Base-by-base conservation (phyloP, 2,329 filamentous ascomycete species). In the Alternaria brassicae region DNA sequence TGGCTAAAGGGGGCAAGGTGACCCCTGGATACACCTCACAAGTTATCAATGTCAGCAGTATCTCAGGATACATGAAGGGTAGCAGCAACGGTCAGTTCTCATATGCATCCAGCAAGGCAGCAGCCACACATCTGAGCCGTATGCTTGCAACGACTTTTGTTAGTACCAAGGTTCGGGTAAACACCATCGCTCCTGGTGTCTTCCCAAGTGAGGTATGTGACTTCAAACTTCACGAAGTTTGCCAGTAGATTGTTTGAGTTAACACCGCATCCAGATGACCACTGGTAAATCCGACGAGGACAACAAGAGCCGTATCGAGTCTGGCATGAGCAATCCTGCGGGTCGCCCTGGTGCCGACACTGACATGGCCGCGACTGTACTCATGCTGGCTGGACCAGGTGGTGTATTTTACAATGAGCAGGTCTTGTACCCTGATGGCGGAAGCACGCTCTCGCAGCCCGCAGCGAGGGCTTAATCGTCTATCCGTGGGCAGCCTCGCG, bases 41-140 rank as follows among this genome's bases (percentile, higher is more conserved):
- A 17, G 78, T 88, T 25, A 80, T 87, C 62, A 86, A 87, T 52
- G 81, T 86, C 47, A 77, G 79, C 37, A 83, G 80, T n/a, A 81
- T 84, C 44, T 80, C 79, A 1, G 84, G 83, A 0, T 69, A 81
- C 5, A 80, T 85, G 76, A 85, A 86, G 67, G 67, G 67, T 1
- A 78, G 76, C 47, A 81, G 77, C 60, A 73, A 65, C n/a, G 84
- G 84, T 3, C 83, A 86, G 60, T 84, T 84, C 59, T 80, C 83
- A 0, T 86, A 85, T 63, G 81, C 59, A 19, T 54, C 82, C 2
- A 72, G 79, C 8, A 86, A 86, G 65, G 84, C 81, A 2, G 80
- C 79, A 1, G 78, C 75, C 28, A 81, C 80, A 3, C 81, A 83
- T 61, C 54, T 84, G 17, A 76, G 75, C 25, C 73, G 81, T 13